A percentile compares a stretch with the other conserved stretches of the same genome.
These are phyloP conservation scores for Grosmannia clavigera DNA, from an alignment of 2,329 filamentous ascomycete genomes.

Conservation along the genomic window DNA sequence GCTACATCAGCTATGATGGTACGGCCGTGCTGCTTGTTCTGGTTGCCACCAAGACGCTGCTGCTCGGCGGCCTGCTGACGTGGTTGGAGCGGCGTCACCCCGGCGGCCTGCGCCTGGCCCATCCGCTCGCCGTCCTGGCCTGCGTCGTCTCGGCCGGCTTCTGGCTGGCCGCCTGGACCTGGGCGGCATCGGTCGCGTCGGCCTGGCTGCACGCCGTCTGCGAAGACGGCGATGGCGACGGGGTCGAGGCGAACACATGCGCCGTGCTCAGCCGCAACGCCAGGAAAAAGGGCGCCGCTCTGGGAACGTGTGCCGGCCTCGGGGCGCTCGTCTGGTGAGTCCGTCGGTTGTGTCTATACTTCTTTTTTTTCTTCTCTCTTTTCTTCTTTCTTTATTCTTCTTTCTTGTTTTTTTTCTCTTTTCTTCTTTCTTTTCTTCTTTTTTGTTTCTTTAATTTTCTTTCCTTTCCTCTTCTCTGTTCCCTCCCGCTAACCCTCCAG, in stretches of 20 bases:
- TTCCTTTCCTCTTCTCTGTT: not conserved
- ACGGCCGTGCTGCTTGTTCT: constrained; percentile 33
- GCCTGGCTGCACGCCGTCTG: constrained; percentile 26
- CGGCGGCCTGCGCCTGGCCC: constrained; percentile 27
- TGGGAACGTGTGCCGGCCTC: constrained; percentile 27
- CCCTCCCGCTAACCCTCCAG: constrained; percentile 12
- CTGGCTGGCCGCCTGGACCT: constrained; percentile 16
- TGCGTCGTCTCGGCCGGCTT: constrained; percentile 28
- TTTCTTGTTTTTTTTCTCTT: not conserved
- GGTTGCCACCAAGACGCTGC: constrained; percentile 26
- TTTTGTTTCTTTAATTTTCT: not conserved
- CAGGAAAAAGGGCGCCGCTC: constrained; percentile 17
- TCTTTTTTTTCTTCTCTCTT: not conserved
- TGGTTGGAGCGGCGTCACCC: constrained; percentile 24
- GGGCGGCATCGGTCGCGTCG: constrained; percentile 7
- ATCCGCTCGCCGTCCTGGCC: constrained; percentile 22
- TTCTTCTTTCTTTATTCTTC: not conserved
- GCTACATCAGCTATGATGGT: constrained; percentile 17
- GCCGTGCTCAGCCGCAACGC: not conserved
- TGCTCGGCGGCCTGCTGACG: constrained; percentile 26
- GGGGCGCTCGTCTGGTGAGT: constrained; percentile 29
- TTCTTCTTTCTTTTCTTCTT: not conserved
- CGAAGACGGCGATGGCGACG: constrained; percentile 12
- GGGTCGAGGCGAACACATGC: constrained; percentile 8
- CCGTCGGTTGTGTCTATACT: not conserved